Percentiles rank a stretch among this genome's conserved stretches.
Conservation (phyloP, 495 filamentous ascomycete genomes). For the Pyrenula aspistea region DNA sequence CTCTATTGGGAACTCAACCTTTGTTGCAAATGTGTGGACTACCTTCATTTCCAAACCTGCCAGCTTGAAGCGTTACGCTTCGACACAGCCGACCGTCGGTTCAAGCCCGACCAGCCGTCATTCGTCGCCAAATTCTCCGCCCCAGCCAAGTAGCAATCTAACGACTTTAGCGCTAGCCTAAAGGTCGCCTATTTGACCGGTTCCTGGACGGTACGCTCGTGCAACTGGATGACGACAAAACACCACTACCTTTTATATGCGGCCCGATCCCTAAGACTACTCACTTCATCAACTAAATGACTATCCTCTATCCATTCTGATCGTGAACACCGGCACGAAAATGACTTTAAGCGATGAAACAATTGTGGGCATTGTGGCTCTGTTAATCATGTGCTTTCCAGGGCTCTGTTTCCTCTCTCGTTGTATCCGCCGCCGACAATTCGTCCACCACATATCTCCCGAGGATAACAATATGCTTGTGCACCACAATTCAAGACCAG, state of each 20-base stretch:
- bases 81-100: no score
- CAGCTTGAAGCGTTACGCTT: no score
- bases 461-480: background rate
- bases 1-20: background rate
- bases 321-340: background rate
- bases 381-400: background rate
- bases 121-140: no score
- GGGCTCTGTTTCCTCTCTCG: background rate
- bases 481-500: background rate
- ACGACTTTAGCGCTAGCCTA: no score
- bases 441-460: background rate
- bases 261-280: no score
- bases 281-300: no score
- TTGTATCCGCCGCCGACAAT: background rate
- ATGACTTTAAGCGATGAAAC: background rate
- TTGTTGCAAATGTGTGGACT: background rate
- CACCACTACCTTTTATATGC: no score
- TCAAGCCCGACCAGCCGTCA: no score
- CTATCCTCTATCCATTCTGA: background rate
- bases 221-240: no score
- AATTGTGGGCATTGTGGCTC: background rate
- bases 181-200: no score
- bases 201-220: no score
- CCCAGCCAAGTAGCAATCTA: no score
- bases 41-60: background rate